Conservation (phyloP, 352 stramenopile genomes). For the Pythium brachiatum region DNA sequence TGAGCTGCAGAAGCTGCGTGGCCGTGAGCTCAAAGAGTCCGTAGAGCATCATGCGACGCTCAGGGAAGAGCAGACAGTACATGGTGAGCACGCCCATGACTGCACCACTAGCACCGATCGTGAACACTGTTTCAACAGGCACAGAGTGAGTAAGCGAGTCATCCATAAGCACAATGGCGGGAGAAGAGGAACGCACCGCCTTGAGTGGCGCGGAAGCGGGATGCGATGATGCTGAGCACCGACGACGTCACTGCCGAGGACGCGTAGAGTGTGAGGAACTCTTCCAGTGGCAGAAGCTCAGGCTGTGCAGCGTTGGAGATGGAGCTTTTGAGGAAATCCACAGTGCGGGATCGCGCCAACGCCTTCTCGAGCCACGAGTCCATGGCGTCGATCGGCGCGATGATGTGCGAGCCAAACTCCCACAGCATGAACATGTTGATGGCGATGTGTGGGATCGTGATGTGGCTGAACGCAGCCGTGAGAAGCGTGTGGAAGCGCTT, state of each 20-base stretch:
- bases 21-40: constrained; percentile 45
- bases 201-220: constrained; percentile 54
- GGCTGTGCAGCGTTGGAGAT: constrained; percentile 22
- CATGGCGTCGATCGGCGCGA: constrained; percentile 33
- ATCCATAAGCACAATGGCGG: constrained; percentile 17
- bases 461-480: constrained; percentile 82
- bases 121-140: constrained; percentile 49
- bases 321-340: constrained; percentile 37
- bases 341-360: constrained; percentile 45
- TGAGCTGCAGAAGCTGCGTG: constrained; percentile 52
- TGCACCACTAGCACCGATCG: constrained; percentile 74
- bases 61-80: constrained; percentile 72
- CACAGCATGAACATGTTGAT: constrained; percentile 91
- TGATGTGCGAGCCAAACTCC: constrained; percentile 74
- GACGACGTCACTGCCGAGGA: constrained; percentile 72
- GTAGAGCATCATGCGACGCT: constrained; percentile 48
- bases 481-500: constrained; percentile 72
- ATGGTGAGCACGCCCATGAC: constrained; percentile 79
- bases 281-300: constrained; percentile 51
- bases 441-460: constrained; percentile 73
- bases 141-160: not conserved
- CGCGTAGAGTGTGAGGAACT: constrained; percentile 71
- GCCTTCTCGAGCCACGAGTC: constrained; percentile 52
- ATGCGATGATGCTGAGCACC: constrained; percentile 60
- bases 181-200: constrained; percentile 32